Base-by-base conservation (phyloP, 306 rosid genomes). In the Dryas drummondii region DNA sequence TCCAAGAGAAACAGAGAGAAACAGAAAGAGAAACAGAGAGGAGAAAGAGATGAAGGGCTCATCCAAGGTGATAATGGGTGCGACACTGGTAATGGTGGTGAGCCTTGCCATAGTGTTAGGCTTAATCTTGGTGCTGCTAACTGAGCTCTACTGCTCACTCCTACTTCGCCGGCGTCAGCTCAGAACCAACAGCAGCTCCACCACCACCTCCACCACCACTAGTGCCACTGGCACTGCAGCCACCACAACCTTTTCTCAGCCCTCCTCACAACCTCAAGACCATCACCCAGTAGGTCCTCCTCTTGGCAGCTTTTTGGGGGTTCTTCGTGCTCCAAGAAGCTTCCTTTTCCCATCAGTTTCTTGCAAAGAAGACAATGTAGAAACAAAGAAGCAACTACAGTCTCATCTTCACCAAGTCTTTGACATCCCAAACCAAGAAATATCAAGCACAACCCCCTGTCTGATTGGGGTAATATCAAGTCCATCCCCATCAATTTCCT, bases 121-220 rank as follows among this genome's bases (percentile, higher is more conserved):
- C 49, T 92, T 94, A 52, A 90, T 94, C 53, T 60, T 94, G 1
- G 96, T 92, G 7, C 89, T 94, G 42, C 86, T 94, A 0, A 96
- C 91, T 9, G 96, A 94, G 82, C 97, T 94, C 85, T 94, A 92
- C 82, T 94, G 99, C 47, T 92, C 99, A 72, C 96, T 94, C 75
- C 81, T 94, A 56, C 89, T 87, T 85, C 89, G 89, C 50, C 88
- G 97, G 52, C 97, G 96, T 77, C 85, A 80, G 72, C 87, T 60
- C 68, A 89, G 85, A 78, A 71, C 79, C 75, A 52, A 40, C 71
- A 62, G 27, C 75, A 41, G 19, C 71, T 15, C 81, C 16, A 6
- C 59, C 61, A 26, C 77, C n/a, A 42, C 83, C 10, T 17, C 75
- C 59, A 1, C 74, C 5, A 10, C 46, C 54, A 26, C 15, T 0